Evolutionary conservation across 1,284 basidiomycete species (phyloP), one percentile per base, ranked within the genome.

Genomic region (Sphaerobolus stellatus): DNA sequence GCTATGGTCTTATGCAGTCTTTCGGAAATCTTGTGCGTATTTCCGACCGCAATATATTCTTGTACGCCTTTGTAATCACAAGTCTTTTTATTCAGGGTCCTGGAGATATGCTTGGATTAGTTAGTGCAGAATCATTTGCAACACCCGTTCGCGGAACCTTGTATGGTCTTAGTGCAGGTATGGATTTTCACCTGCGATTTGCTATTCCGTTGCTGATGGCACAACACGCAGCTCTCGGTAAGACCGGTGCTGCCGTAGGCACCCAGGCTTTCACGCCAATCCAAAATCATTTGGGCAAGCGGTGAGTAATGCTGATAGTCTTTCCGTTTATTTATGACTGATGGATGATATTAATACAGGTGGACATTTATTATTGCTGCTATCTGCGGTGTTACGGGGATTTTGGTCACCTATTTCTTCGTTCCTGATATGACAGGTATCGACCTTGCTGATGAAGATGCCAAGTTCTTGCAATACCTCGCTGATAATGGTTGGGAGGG

Each of bases 251-350:
- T 6, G 90, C 86, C 16, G 63, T 90, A 52, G 90, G 90, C 3
- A 88, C 85, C 0, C 86, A 92, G 65, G 85, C 78, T 1, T 90
- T 90, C 68, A 87, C 83, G 4, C 87, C 87, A 3, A 89, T 91
- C 58, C 86, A 90, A 65, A 75, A 72, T 53, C 74, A 84, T 61
- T 75, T 86, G 14, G 84, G 84, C 27, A 82, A 85, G 65, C 80
- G 76, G 80, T 84, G 60, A 40, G 69, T 62, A 14, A 3, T 18
- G 11, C 4, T 43, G 6, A 3, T n/a, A 4, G 18, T n/a, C 11
- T 43, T 14, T 4, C 4, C 16, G 8, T 14, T 43, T 43, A 20
- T 22, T n/a, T n/a, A 11, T 4, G 3, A 5, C 4, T n/a, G n/a
- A n/a, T n/a, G n/a, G 28, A 36, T 11, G 18, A 43, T n/a, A 3